Conservation (phyloP, 2,329 filamentous ascomycete species). For the Penicillium olsonii region DNA sequence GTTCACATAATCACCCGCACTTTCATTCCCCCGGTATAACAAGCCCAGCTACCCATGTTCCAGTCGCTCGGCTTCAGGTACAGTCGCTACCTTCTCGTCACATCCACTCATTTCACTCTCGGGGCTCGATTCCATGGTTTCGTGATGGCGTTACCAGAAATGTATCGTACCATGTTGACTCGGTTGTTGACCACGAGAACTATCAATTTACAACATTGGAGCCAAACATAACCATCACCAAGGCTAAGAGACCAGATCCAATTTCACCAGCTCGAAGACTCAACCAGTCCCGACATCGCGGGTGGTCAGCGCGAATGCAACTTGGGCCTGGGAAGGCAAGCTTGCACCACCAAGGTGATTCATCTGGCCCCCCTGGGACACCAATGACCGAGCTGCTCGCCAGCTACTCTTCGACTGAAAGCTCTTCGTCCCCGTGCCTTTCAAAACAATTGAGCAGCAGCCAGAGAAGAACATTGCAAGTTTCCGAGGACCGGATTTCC, state of each 20-base stretch:
- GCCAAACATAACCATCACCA: background rate
- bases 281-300: conserved; percentile 31
- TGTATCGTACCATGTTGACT: conserved; percentile 1
- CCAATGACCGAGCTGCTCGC: conserved; percentile 32
- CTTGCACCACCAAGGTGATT: conserved; percentile 16
- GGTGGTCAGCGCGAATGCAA: conserved; percentile 43
- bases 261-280: background rate
- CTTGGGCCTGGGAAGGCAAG: conserved; percentile 23
- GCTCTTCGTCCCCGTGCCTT: background rate
- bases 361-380: conserved; percentile 39
- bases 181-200: background rate
- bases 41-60: background rate
- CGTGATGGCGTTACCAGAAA: background rate
- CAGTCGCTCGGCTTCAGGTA: background rate
- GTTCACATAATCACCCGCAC: background rate
- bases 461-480: background rate
- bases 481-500: conserved; percentile 1
- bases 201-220: background rate
- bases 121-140: background rate
- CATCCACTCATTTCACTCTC: background rate
- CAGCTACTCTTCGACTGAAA: conserved; percentile 17
- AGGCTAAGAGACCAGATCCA: background rate
- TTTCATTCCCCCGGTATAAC: background rate
- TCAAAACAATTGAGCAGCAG: background rate
- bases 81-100: conserved; percentile 3